Conservation (phyloP, 139 green algal species). For the Ostreobium quekettii region DNA sequence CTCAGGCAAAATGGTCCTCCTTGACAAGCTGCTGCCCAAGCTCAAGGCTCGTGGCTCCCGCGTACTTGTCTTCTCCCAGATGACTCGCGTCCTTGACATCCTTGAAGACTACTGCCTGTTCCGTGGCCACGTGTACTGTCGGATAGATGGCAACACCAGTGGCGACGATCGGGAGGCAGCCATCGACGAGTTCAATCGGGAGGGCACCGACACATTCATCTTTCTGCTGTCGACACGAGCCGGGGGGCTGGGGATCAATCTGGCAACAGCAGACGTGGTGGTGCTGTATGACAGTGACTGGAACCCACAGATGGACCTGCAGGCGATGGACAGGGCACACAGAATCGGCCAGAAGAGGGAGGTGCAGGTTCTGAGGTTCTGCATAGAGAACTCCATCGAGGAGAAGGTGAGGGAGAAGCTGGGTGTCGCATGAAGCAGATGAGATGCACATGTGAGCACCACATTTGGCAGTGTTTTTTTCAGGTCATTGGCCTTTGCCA, state of each 20-base stretch:
- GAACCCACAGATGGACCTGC: constrained; percentile 49
- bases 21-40: constrained; percentile 83
- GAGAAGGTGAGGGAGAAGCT: too few species aligned
- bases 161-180: constrained; percentile 87
- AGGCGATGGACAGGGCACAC: constrained; percentile 98
- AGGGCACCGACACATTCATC: constrained; percentile 82
- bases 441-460: too few species aligned
- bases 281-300: constrained; percentile 93
- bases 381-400: constrained; percentile 94
- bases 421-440: too few species aligned
- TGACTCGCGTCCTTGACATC: constrained; percentile 95
- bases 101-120: constrained; percentile 93
- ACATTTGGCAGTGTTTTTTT: too few species aligned
- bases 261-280: constrained; percentile 94
- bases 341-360: constrained; percentile 99
- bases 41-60: constrained; percentile 57
- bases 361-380: constrained; percentile 98
- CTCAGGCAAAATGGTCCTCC: constrained; percentile 82
- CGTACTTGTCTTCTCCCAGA: constrained; percentile 90
- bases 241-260: constrained; percentile 94
- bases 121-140: constrained; percentile 75
- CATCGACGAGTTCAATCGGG: constrained; percentile 87
- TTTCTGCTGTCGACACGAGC: constrained; percentile 94
- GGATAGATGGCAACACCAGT: constrained; percentile 94
- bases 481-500: too few species aligned